Conservation (phyloP, 768 basidiomycete genomes). For the Rhodotorula toruloides region DNA sequence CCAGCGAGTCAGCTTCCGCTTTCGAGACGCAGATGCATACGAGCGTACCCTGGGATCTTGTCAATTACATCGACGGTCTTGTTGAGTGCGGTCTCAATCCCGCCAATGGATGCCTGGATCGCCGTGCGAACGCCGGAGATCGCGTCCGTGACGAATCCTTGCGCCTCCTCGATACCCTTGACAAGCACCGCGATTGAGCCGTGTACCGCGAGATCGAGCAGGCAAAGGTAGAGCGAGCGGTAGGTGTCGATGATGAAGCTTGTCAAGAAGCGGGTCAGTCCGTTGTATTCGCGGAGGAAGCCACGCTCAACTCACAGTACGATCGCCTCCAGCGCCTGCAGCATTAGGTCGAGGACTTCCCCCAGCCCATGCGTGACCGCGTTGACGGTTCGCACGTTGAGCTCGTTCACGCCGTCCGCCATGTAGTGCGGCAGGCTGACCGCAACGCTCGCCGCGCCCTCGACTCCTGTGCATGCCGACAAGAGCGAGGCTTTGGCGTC, state of each 20-base stretch:
- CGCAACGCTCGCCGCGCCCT: slow-evolving; percentile 29
- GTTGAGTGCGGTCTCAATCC: slow-evolving; percentile 14
- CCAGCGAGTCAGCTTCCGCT: neutral
- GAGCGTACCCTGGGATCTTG: slow-evolving; percentile 30
- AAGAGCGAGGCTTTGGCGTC: slow-evolving; percentile 19
- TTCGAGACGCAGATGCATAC: neutral
- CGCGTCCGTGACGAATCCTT: slow-evolving; percentile 22
- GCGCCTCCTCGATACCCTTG: slow-evolving; percentile 72
- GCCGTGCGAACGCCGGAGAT: slow-evolving; percentile 14
- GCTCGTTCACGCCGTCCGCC: slow-evolving; percentile 34
- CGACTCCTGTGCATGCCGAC: slow-evolving; percentile 19
- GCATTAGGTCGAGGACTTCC: slow-evolving; percentile 14
- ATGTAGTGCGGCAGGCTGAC: slow-evolving; percentile 29
- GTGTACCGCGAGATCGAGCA: slow-evolving; percentile 78
- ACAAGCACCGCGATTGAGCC: slow-evolving; percentile 76
- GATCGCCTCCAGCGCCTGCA: slow-evolving; percentile 24
- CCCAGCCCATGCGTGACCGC: slow-evolving; percentile 18
- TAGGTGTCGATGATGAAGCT: slow-evolving; percentile 90
- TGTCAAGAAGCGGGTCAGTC: slow-evolving; percentile 55
- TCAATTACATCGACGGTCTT: slow-evolving; percentile 11
- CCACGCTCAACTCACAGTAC: slow-evolving; percentile 10
- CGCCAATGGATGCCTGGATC: slow-evolving; percentile 9
- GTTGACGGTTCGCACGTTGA: slow-evolving; percentile 21
- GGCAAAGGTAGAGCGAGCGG: slow-evolving; percentile 87
- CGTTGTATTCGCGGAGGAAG: too few relatives aligned